Evolutionary conservation across 192 early-diverging fungal genomes (phyloP), one percentile per base, ranked within the genome.

Genomic region (Coemansia sp.): DNA sequence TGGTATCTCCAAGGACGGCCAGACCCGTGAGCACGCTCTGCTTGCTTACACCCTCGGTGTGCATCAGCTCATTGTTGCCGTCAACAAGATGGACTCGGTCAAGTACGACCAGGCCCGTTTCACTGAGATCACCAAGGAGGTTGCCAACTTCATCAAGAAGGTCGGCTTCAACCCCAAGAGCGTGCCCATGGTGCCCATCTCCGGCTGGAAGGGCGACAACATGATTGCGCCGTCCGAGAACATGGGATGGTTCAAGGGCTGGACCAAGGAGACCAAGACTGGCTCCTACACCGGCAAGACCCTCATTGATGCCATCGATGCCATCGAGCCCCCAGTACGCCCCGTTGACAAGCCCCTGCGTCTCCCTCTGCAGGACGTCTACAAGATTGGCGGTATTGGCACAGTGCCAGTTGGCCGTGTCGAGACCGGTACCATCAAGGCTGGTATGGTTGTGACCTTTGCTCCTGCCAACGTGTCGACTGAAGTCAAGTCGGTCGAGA

Each of bases 41-140:
- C 91, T 98, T 64, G 94, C 94, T 70, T 94, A 89, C 93, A 95
- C 94, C 81, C 93, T 98, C 71, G 97, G 97, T 91, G 97, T 98
- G 84, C 89, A 87, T 79, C 97, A 98, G 89, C 90, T 98, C 83
- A 95, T 98, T 69, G 95, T 98, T 72, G 95, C 93, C 83, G 90
- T 98, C 86, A 98, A 98, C 94, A 98, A 98, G 92, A 98, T 98
- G 95, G 97, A 98, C 91, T 88, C 97, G 83, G 90, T 90, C 90
- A 90, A 92, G 85, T 98, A 90, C 89, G 90, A 88, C 80, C 89
- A 96, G 87, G 93, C 88, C 75, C 95, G 97, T 82, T 97, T 91
- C 90, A 86, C 89, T 71, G 95, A 97, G 87, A 96, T 96, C 85
- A 87, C 92, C 85, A 96, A 97, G 89, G 96, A 97, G 84, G 90